These are phyloP conservation scores for Euryodendron excelsum DNA, from an alignment of 148 eudicot species.

Conservation along the genomic window DNA sequence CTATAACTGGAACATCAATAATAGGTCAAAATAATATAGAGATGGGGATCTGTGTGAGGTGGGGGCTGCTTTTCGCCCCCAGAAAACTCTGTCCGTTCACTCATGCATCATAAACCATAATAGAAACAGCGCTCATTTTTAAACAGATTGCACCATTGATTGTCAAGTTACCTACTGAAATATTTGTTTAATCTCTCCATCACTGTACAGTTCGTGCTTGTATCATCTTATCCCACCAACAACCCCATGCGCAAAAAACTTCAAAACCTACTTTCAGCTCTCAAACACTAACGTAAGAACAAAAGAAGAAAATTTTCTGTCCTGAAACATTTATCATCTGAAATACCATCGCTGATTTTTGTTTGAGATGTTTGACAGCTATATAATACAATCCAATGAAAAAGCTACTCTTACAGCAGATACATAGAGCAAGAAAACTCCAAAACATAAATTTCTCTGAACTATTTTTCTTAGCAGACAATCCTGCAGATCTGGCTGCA, in stretches of 20 bases:
- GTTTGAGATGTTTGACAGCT: background rate
- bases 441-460: background rate
- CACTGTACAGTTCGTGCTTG: too few species aligned
- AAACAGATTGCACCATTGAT: too few species aligned
- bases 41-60: background rate
- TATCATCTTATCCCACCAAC: background rate
- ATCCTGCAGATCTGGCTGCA: background rate
- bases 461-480: background rate
- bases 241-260: background rate
- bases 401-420: background rate
- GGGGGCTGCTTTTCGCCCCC: too few species aligned
- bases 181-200: too few species aligned
- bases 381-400: background rate
- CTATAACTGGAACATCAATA: background rate
- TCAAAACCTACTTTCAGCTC: background rate
- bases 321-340: background rate
- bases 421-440: background rate
- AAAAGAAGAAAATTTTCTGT: background rate
- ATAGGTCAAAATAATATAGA: background rate
- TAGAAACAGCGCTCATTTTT: too few species aligned
- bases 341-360: background rate
- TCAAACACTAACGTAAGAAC: background rate
- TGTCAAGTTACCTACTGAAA: too few species aligned
- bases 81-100: too few species aligned
- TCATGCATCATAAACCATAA: too few species aligned